These are phyloP conservation scores for Clonostachys rhizophaga DNA, from an alignment of 2,329 filamentous ascomycete species.

Conservation along the genomic window DNA sequence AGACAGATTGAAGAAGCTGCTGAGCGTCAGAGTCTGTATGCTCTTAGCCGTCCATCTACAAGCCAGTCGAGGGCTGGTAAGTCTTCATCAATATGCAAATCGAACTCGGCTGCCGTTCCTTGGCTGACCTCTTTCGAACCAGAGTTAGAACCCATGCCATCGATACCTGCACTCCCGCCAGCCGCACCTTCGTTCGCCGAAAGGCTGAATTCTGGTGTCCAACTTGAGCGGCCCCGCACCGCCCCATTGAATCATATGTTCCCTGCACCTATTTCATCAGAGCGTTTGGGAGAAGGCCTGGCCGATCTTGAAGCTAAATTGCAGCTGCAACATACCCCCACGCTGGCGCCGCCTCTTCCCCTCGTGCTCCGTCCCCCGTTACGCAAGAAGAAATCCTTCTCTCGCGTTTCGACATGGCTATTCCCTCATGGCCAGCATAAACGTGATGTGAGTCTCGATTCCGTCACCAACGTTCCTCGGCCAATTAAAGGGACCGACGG, in stretches of 20 bases:
- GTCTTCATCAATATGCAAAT: too few relatives aligned
- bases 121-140: background rate
- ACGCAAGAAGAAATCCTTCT: conserved; percentile 64
- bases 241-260: conserved; percentile 10
- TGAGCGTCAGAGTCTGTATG: conserved; percentile 55
- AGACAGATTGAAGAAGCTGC: conserved; percentile 55
- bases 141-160: conserved; percentile 47
- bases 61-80: conserved; percentile 25
- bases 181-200: conserved; percentile 53
- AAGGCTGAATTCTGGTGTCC: conserved; percentile 41
- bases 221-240: conserved; percentile 21
- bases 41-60: conserved; percentile 47
- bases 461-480: conserved; percentile 49
- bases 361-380: conserved; percentile 55
- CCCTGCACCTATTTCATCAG: too few relatives aligned
- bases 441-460: conserved; percentile 37
- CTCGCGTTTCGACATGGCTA: conserved; percentile 56
- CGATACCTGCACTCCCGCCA: conserved; percentile 52
- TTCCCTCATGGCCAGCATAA: conserved; percentile 31
- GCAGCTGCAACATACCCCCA: conserved; percentile 20
- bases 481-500: conserved; percentile 47
- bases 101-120: too few relatives aligned
- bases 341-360: conserved; percentile 51
- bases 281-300: too few relatives aligned
- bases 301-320: too few relatives aligned